phyloP scores from a whole-genome alignment of 2,329 filamentous ascomycete genomes.

The Neonectria neomacrospora region DNA sequence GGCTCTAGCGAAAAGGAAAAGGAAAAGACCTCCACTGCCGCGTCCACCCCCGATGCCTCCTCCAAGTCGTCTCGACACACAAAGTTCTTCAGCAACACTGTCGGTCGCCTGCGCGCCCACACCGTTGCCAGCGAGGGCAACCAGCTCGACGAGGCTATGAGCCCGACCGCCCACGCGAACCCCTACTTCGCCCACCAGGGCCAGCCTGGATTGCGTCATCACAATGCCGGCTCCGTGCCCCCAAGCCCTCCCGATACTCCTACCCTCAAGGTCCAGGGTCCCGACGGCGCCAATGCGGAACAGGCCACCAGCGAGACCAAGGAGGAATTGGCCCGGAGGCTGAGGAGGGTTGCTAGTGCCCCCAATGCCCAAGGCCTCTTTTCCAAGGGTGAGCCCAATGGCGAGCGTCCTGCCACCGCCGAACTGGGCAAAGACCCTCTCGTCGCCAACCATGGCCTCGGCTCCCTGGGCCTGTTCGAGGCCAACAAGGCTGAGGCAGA shows the following conservation, averaged over 20 bases:
- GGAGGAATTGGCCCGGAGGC: conserved; percentile 91
- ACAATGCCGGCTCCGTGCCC: conserved; percentile 92
- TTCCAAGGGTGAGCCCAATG: conserved; percentile 62
- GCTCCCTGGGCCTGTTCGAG: conserved; percentile 52
- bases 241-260: conserved; percentile 94
- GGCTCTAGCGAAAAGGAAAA: conserved; percentile 51
- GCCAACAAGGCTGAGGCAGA: conserved; percentile 42
- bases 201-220: conserved; percentile 90
- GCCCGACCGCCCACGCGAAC: conserved; percentile 93
- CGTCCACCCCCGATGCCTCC: conserved; percentile 34
- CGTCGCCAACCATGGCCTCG: conserved; percentile 59
- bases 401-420: conserved; percentile 82
- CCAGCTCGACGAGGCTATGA: conserved; percentile 85
- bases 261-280: conserved; percentile 76
- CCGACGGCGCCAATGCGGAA: conserved; percentile 70
- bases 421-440: conserved; percentile 87
- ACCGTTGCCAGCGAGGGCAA: conserved; percentile 95
- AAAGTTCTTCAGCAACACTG: conserved; percentile 86
- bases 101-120: conserved; percentile 86
- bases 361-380: conserved; percentile 97
- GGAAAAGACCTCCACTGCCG: conserved; percentile 42
- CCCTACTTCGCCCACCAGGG: conserved; percentile 98
- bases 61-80: conserved; percentile 81
- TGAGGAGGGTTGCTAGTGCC: conserved; percentile 93
- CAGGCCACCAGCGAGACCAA: conserved; percentile 83